Percentiles rank a stretch among this genome's conserved stretches.
phyloP scores from a whole-genome alignment of 2,329 filamentous ascomycete species.

The Nothomitra cinnamomea region DNA sequence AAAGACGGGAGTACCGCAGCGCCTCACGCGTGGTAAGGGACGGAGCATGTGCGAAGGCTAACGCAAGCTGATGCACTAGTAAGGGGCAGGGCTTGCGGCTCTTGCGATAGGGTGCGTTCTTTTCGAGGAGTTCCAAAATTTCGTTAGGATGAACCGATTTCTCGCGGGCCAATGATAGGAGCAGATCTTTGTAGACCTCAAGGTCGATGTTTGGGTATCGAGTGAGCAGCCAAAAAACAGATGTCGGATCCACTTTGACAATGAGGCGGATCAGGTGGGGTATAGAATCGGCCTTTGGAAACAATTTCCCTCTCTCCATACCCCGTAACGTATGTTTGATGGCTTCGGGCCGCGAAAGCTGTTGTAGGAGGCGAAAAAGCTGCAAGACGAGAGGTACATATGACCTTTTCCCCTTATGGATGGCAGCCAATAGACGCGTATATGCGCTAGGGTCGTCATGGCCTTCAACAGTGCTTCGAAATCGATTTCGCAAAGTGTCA shows the following conservation, averaged over 20 bases:
- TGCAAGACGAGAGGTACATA: not conserved
- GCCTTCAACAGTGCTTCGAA: not conserved
- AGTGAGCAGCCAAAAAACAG: not conserved
- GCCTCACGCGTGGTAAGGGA: constrained; percentile 23
- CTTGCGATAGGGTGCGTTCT: not conserved
- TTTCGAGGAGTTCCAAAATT: not conserved
- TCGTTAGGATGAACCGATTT: not conserved
- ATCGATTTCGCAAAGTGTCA: not conserved
- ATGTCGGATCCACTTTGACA: not conserved
- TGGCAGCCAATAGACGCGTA: not conserved
- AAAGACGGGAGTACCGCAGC: constrained; percentile 28
- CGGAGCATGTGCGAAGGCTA: constrained; percentile 23
- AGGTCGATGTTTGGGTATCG: not conserved
- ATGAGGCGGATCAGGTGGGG: not conserved
- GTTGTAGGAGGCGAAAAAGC: not conserved
- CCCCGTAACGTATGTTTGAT: not conserved
- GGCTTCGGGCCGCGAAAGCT: not conserved
- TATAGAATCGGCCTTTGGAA: not conserved
- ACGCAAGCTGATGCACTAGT: constrained; percentile 28
- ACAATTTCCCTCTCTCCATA: not conserved
- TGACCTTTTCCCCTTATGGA: not conserved
- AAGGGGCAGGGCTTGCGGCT: constrained; percentile 20
- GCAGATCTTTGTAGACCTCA: not conserved
- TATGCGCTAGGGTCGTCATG: not conserved
- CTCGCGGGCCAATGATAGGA: not conserved